Conservation (phyloP, 2,329 filamentous ascomycete genomes). For the Pyricularia sp. region DNA sequence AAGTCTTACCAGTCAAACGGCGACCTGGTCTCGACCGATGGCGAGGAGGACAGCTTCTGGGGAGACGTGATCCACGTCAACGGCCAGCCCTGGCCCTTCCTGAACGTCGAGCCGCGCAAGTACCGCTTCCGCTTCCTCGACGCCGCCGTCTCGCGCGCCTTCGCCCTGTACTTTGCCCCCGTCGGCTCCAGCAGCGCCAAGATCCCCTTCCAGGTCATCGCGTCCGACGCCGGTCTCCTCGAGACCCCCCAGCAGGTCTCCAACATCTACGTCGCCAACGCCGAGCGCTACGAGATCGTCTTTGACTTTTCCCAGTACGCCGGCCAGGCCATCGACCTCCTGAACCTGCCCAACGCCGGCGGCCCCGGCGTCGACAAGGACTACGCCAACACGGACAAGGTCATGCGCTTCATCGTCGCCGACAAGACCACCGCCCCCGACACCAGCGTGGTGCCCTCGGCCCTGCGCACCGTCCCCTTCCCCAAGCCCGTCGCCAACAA, state of each 20-base stretch:
- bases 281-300: conserved; percentile 44
- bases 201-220: conserved; percentile 39
- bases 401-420: conserved; percentile 39
- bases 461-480: conserved; percentile 23
- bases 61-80: conserved; percentile 47
- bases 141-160: conserved; percentile 32
- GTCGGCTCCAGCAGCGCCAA: conserved; percentile 16
- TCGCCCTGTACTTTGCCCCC: conserved; percentile 31
- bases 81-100: conserved; percentile 44
- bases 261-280: conserved; percentile 30
- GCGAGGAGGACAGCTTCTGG: conserved; percentile 32
- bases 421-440: conserved; percentile 19
- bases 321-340: conserved; percentile 32
- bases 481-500: conserved; percentile 17
- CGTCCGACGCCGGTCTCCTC: conserved; percentile 39
- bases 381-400: conserved; percentile 35
- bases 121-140: conserved; percentile 44
- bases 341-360: conserved; percentile 17
- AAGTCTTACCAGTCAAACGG: conserved; percentile 40
- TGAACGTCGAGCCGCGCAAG: conserved; percentile 46
- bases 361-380: conserved; percentile 31
- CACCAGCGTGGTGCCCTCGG: conserved; percentile 19
- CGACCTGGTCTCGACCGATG: conserved; percentile 29
- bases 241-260: conserved; percentile 22
- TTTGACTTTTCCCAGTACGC: conserved; percentile 38